A percentile compares a stretch with the other conserved stretches of the same genome.
Conservation (phyloP, 2,329 filamentous ascomycete genomes). For the Dactylellina drechsleri region DNA sequence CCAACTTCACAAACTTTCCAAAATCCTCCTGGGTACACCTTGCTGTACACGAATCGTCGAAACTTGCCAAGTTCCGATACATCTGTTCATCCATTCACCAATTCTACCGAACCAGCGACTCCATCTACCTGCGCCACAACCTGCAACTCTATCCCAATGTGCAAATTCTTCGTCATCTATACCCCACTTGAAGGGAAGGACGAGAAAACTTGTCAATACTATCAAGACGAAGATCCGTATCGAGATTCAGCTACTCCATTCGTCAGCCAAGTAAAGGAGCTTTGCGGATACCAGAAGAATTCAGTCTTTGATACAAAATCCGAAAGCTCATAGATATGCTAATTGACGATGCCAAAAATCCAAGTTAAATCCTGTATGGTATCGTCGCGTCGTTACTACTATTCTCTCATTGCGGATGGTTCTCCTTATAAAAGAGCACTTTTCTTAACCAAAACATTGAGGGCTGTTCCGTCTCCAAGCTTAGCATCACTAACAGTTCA, state of each 20-base stretch:
- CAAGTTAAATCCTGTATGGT: no score
- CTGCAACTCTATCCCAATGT: conserved; percentile 20
- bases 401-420: no score
- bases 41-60: conserved; percentile 22
- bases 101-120: neutral
- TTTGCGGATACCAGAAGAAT: conserved; percentile 34
- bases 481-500: no score
- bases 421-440: no score
- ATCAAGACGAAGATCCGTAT: conserved; percentile 36
- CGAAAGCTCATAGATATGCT: no score
- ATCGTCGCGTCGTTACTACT: no score
- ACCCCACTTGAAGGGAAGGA: conserved; percentile 11
- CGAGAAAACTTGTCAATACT: conserved; percentile 25
- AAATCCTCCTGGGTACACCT: conserved; percentile 16
- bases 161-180: conserved; percentile 41
- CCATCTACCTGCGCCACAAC: conserved; percentile 14
- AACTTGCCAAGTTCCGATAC: conserved; percentile 19
- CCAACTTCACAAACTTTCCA: conserved; percentile 6
- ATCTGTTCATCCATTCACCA: conserved; percentile 6
- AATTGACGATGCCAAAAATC: neutral
- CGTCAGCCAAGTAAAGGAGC: conserved; percentile 22
- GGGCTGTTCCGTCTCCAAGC: no score
- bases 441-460: no score
- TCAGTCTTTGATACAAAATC: neutral
- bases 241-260: conserved; percentile 18